Conservation (phyloP, 805 yeast species). For the Grigorovia jiainica region DNA sequence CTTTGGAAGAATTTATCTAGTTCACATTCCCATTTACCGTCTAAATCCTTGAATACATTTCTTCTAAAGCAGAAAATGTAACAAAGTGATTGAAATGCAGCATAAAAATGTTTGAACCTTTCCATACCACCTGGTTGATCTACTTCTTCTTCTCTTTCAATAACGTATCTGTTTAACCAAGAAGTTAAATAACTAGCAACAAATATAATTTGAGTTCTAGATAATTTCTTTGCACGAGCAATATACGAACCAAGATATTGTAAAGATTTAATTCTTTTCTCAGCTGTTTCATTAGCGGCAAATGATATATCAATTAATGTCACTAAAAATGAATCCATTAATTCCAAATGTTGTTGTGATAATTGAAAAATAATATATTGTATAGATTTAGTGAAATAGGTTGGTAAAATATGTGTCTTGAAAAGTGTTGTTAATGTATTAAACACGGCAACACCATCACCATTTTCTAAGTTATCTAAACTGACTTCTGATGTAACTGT, state of each 20-base stretch:
- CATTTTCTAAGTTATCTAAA: slow-evolving; percentile 42
- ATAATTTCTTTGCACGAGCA: slow-evolving; percentile 71
- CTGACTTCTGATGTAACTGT: slow-evolving; percentile 43
- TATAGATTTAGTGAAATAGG: slow-evolving; percentile 81
- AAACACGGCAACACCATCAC: slow-evolving; percentile 59
- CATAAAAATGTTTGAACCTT: slow-evolving; percentile 78
- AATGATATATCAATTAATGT: slow-evolving; percentile 77
- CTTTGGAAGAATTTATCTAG: slow-evolving; percentile 83
- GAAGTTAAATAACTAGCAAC: slow-evolving; percentile 74
- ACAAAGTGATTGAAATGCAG: slow-evolving; percentile 81
- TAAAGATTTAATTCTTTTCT: slow-evolving; percentile 76
- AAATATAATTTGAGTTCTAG: slow-evolving; percentile 64
- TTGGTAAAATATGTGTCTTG: slow-evolving; percentile 75
- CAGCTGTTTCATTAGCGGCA: slow-evolving; percentile 54
- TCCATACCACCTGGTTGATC: slow-evolving; percentile 70
- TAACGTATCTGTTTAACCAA: slow-evolving; percentile 75
- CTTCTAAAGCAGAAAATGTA: slow-evolving; percentile 90
- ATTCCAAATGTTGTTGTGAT: slow-evolving; percentile 72
- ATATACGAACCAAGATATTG: slow-evolving; percentile 87
- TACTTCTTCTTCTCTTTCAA: slow-evolving; percentile 80
- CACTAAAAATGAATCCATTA: slow-evolving; percentile 78
- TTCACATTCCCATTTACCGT: slow-evolving; percentile 61
- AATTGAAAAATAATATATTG: slow-evolving; percentile 77
- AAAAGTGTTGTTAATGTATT: slow-evolving; percentile 68
- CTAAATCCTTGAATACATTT: slow-evolving; percentile 39